These are phyloP conservation scores for Casuarina equisetifolia DNA, from an alignment of 306 rosid species.

Conservation along the genomic window DNA sequence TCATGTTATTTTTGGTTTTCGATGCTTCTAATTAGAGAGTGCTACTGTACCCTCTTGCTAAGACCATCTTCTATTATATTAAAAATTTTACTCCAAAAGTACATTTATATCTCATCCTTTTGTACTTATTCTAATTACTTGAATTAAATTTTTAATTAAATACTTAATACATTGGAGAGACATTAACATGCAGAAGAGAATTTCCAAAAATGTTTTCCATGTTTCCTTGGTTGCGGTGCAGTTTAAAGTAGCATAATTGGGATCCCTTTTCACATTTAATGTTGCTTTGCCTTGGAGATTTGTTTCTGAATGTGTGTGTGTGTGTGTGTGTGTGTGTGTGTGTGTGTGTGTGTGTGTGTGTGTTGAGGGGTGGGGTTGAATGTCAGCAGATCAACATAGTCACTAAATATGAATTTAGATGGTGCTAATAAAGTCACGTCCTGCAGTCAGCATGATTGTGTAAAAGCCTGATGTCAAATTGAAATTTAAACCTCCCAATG, in stretches of 20 bases:
- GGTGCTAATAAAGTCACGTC: background rate
- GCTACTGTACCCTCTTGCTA: background rate
- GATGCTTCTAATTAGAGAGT: background rate
- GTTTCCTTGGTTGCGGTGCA: background rate
- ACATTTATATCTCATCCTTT: background rate
- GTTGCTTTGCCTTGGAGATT: background rate
- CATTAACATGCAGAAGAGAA: too few species aligned
- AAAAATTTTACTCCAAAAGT: background rate
- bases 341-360: background rate
- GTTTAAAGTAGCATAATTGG: background rate
- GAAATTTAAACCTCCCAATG: background rate
- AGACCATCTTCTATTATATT: background rate
- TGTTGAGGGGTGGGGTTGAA: background rate
- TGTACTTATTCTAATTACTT: background rate
- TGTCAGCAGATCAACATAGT: background rate
- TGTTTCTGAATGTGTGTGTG: background rate
- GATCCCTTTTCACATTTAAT: background rate
- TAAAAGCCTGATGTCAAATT: background rate
- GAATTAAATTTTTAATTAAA: background rate
- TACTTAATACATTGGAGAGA: too few species aligned
- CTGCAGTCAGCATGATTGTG: background rate
- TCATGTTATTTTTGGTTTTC: background rate
- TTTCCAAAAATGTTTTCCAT: background rate
- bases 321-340: background rate
- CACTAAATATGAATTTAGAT: too few species aligned